These are phyloP conservation scores for Cetraspora pellucida DNA, from an alignment of 192 early-diverging fungal genomes.

Conservation along the genomic window DNA sequence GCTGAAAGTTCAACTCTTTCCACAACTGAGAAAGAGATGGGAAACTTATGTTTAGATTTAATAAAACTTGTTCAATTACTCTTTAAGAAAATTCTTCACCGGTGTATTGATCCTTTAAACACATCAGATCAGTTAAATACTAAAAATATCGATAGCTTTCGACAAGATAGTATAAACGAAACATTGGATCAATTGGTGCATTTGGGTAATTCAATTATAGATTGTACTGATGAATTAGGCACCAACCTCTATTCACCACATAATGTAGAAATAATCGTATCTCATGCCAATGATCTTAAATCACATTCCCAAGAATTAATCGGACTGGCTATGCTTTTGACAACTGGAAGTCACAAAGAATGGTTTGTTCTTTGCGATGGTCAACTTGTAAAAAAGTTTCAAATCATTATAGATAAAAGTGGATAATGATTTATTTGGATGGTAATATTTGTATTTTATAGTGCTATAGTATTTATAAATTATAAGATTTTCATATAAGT, in stretches of 20 bases:
- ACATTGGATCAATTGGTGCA: conserved; percentile 44
- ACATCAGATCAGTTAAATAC: background rate
- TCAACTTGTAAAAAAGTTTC: conserved; percentile 42
- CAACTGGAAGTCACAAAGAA: conserved; percentile 38
- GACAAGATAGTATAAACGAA: conserved; percentile 32
- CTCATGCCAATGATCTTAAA: conserved; percentile 35
- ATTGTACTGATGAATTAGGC: conserved; percentile 42
- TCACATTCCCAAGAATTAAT: conserved; percentile 45
- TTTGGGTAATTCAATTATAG: conserved; percentile 36
- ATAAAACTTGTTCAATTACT: conserved; percentile 43
- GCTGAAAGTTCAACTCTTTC: conserved; percentile 35
- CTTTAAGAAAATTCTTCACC: conserved; percentile 44
- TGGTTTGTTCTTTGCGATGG: conserved; percentile 47
- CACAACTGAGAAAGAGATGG: conserved; percentile 43
- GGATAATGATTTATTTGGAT: background rate
- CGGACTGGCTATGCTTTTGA: conserved; percentile 37
- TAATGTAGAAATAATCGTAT: conserved; percentile 28
- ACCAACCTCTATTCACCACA: conserved; percentile 44
- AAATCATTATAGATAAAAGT: conserved; percentile 29
- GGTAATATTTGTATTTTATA: no score
- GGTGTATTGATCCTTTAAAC: conserved; percentile 34
- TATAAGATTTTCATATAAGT: no score
- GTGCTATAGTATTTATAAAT: no score
- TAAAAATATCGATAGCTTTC: background rate
- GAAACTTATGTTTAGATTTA: conserved; percentile 35